Percentiles rank a stretch among this genome's conserved stretches.
phyloP scores from a whole-genome alignment of 164 flowering plant species.

The Chimonanthus salicifolius region DNA sequence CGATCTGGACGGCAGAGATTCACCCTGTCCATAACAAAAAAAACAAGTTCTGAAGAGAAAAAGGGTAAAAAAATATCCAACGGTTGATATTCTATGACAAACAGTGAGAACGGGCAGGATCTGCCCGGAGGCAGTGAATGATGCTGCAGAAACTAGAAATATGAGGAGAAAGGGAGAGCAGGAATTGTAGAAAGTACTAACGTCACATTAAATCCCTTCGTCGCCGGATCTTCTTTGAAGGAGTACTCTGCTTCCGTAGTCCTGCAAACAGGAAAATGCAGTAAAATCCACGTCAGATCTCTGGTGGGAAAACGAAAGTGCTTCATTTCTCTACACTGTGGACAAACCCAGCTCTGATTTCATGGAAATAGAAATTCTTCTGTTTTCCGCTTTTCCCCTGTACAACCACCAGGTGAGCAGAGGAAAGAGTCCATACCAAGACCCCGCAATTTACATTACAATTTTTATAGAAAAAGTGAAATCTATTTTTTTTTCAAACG shows the following conservation, averaged over 20 bases:
- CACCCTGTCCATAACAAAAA: background rate
- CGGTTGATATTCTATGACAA: background rate
- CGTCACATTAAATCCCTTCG: background rate
- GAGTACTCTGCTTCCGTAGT: background rate
- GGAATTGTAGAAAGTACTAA: background rate
- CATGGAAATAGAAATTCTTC: background rate
- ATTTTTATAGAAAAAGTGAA: background rate
- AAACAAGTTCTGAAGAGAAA: background rate
- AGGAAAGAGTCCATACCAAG: background rate
- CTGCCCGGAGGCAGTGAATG: background rate
- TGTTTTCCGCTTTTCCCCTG: background rate
- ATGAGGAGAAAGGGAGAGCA: background rate
- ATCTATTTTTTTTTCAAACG: background rate
- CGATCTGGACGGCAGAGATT: constrained; percentile 30
- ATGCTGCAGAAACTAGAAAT: background rate
- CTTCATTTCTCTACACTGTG: background rate
- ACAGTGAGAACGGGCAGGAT: background rate
- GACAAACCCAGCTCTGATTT: background rate
- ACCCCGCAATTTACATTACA: background rate
- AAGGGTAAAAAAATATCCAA: background rate
- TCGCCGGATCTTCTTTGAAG: background rate
- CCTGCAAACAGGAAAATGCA: background rate
- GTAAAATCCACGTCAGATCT: background rate
- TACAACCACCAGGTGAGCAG: background rate
- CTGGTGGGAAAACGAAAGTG: background rate